phyloP scores from a whole-genome alignment of 2,329 filamentous ascomycete species.

The Fusarium sp. region DNA sequence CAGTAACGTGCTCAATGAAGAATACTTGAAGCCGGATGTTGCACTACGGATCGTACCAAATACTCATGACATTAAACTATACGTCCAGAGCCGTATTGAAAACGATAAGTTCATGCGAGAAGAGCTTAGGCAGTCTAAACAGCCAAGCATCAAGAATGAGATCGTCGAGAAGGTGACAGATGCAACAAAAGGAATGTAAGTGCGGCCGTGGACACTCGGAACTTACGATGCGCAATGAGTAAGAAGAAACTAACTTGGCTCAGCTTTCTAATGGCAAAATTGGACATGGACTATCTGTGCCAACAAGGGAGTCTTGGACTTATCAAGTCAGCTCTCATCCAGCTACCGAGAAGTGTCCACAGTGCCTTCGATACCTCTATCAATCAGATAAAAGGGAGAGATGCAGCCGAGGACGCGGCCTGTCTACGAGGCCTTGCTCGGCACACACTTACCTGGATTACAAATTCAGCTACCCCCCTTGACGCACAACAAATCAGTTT shows the following conservation, averaged over 20 bases:
- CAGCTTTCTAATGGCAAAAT: not conserved
- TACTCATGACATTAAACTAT: not conserved
- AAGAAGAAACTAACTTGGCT: too few species aligned
- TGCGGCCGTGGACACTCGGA: not conserved
- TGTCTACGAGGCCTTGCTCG: not conserved
- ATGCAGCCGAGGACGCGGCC: not conserved
- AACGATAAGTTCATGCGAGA: not conserved
- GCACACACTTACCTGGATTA: not conserved
- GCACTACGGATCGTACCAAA: not conserved
- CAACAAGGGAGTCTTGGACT: not conserved
- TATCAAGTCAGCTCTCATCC: not conserved
- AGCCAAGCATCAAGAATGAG: not conserved
- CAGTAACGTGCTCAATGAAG: not conserved
- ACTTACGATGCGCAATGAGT: too few species aligned
- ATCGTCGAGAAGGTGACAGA: not conserved
- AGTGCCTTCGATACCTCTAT: not conserved
- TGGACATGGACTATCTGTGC: not conserved
- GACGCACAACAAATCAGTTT: not conserved
- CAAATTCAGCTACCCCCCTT: not conserved
- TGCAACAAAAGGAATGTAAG: not conserved
- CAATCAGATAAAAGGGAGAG: not conserved
- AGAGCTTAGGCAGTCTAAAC: not conserved
- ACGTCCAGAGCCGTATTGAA: not conserved
- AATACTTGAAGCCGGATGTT: not conserved
- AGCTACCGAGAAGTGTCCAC: not conserved